These are phyloP conservation scores for Marasmius fiardii DNA, from an alignment of 1,284 basidiomycete genomes.

Conservation along the genomic window DNA sequence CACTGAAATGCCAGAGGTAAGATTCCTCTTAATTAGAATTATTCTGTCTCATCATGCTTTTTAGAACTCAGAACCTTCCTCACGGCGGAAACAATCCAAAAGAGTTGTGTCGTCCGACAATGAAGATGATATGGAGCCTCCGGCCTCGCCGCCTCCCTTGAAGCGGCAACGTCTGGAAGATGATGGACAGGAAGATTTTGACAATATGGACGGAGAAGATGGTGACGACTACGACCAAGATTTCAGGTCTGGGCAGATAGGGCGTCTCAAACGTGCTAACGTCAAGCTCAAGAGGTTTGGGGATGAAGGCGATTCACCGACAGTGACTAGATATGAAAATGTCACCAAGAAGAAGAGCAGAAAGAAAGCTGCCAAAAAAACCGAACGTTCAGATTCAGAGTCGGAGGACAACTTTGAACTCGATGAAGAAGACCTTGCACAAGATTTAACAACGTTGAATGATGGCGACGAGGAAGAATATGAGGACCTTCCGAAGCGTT, in stretches of 20 bases:
- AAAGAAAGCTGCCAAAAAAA: slow-evolving; percentile 11
- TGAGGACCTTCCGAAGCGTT: slow-evolving; percentile 25
- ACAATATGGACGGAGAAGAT: slow-evolving; percentile 6
- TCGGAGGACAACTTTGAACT: slow-evolving; percentile 20
- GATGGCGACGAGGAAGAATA: slow-evolving; percentile 34
- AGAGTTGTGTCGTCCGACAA: slow-evolving; percentile 6
- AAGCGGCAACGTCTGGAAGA: slow-evolving; percentile 2
- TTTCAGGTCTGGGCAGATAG: slow-evolving; percentile 6
- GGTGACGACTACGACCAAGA: slow-evolving; percentile 4
- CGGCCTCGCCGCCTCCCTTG: slow-evolving; percentile 6
- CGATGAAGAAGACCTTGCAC: slow-evolving; percentile 17
- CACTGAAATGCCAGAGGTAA: slow-evolving; percentile 11
- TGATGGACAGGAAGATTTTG: slow-evolving; percentile 9
- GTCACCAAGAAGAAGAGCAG: slow-evolving; percentile 15
- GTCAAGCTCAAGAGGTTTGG: slow-evolving; percentile 5
- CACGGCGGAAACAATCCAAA: slow-evolving; percentile 5
- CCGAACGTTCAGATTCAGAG: slow-evolving; percentile 24
- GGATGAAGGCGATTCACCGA: slow-evolving; percentile 14
- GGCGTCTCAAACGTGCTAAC: slow-evolving; percentile 16
- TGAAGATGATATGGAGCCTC: slow-evolving; percentile 1
- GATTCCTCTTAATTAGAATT: neutral
- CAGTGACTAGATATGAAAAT: slow-evolving; percentile 3
- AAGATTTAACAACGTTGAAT: slow-evolving; percentile 18
- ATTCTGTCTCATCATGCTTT: neutral
- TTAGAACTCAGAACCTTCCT: slow-evolving; percentile 2